Conservation (phyloP, 495 filamentous ascomycete genomes). For the Daldinia bambusicola region DNA sequence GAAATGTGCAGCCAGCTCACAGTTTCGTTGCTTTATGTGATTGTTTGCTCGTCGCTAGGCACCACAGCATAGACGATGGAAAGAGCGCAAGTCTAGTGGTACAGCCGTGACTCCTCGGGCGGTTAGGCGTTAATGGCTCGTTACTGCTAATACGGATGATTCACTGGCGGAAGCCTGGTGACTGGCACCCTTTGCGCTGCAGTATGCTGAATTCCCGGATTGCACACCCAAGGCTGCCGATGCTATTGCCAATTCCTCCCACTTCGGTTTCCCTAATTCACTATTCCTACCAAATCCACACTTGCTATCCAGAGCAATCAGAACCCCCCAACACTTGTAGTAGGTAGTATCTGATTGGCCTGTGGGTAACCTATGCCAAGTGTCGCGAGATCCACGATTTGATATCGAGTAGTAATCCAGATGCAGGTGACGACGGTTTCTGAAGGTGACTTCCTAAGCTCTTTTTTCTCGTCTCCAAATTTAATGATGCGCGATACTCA, state of each 20-base stretch:
- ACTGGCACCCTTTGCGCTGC: constrained; percentile 1
- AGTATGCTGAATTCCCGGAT: constrained; percentile 8
- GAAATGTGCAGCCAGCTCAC: constrained; percentile 36
- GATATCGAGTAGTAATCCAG: constrained; percentile 14
- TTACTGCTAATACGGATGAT: constrained; percentile 12
- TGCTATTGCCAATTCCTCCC: constrained; percentile 25
- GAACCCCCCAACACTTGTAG: neutral
- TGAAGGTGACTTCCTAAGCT: constrained; percentile 11
- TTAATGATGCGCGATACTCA: constrained; percentile 25
- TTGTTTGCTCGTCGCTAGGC: constrained; percentile 17
- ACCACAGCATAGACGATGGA: neutral
- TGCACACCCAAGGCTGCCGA: constrained; percentile 17
- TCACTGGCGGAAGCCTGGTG: constrained; percentile 4
- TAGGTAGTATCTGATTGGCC: constrained; percentile 9
- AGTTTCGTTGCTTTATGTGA: constrained; percentile 21
- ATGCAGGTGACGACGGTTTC: neutral
- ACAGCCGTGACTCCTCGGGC: neutral
- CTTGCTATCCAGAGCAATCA: constrained; percentile 27
- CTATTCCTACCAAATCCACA: constrained; percentile 12
- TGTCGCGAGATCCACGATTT: constrained; percentile 7
- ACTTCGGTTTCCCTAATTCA: constrained; percentile 7
- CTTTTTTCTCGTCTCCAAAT: constrained; percentile 24
- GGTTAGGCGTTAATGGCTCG: neutral
- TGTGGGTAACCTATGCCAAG: constrained; percentile 9
- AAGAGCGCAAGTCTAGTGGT: neutral